phyloP scores from a whole-genome alignment of 75 land plant species.

The Adiantum capillusveneris region DNA sequence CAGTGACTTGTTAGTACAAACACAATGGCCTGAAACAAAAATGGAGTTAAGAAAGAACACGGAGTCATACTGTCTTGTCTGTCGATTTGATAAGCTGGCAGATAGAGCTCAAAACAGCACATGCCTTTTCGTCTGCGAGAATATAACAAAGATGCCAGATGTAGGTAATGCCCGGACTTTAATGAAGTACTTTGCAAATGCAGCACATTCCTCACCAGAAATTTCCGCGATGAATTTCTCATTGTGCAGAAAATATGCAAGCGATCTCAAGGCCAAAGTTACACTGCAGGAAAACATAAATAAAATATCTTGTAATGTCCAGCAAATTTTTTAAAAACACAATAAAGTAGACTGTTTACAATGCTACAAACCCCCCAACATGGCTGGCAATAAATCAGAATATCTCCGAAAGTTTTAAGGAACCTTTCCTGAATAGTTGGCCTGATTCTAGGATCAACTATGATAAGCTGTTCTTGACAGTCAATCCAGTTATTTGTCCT shows the following conservation, averaged over 20 bases:
- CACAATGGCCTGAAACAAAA: background rate
- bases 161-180: background rate
- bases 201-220: background rate
- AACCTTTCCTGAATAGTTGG: no score
- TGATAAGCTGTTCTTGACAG: no score
- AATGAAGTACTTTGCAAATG: background rate
- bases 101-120: background rate
- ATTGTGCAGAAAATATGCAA: background rate
- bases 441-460: no score
- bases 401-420: no score
- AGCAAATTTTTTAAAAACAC: no score
- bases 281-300: no score
- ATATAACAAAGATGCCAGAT: background rate
- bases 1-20: background rate
- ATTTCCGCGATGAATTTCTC: background rate
- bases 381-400: no score
- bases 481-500: no score
- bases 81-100: background rate
- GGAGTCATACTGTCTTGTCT: background rate
- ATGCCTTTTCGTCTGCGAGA: background rate
- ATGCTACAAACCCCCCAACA: no score
- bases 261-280: background rate
- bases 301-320: no score
- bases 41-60: background rate
- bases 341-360: no score